Evolutionary conservation across 257 asterid species (phyloP), one percentile per base, ranked within the genome.

Genomic region (Ilex asprella): DNA sequence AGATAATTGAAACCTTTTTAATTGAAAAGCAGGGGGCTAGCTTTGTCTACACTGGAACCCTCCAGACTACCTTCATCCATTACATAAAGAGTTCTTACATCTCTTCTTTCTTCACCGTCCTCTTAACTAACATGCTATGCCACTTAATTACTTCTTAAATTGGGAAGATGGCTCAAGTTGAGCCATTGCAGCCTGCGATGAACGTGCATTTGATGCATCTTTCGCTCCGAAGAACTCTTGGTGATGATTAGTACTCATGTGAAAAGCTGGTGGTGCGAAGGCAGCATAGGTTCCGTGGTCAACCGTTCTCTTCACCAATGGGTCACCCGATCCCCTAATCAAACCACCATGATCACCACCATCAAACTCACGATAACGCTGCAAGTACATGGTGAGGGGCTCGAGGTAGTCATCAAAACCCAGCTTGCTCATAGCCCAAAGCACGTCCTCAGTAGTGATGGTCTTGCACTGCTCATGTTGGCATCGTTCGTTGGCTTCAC

Each of bases 401-500:
- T 91, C 95, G 10, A 87, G 84, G 79, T 87, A 91, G 79, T 85
- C 93, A 11, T 86, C 94, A 7, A 86, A 88, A 0, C 98, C 97
- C 12, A 91, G 91, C 73, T 87, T 88, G 85, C 95, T 86, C 98
- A 91, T 91, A 9, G 96, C 95, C 99, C 99, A 92, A 10, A 89
- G 79, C 30, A 91, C 83, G 58, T 91, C 98, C 76, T 91, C 96
- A 0, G 96, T 95, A 0, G 96, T 91, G 72, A 91, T 84, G 29
- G 99, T 93, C 85, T 89, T 93, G 32, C 99, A 79, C 76, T 88
- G 97, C 89, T 91, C 98, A 5, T 83, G 78, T 63, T 88, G 97
- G 86, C 97, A 88, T 0, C 95, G 83, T 30, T 87, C 99, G 15
- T 93, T 93, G 61, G 99, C 99, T 63, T 93, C 99, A 14, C 97